Evolutionary conservation across 2,329 filamentous ascomycete genomes (phyloP).

Genomic region (Ascochyta rabiei): DNA sequence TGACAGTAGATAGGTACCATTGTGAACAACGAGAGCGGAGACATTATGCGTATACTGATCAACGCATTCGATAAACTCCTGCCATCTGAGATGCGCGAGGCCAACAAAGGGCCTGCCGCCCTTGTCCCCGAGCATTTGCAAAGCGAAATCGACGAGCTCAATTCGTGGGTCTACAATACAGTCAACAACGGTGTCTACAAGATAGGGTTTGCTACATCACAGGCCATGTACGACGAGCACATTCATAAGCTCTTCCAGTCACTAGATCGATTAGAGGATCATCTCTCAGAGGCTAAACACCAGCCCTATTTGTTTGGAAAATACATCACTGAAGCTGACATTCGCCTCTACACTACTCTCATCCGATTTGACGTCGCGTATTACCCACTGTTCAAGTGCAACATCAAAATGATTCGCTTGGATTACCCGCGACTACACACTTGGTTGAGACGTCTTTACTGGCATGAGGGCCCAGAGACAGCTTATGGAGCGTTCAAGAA

Average conservation of each 20-base stretch:
- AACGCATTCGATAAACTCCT: slow-evolving; percentile 42
- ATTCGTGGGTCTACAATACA: slow-evolving; percentile 77
- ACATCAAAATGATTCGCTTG: slow-evolving; percentile 80
- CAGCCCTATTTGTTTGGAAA: slow-evolving; percentile 77
- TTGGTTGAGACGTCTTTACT: slow-evolving; percentile 85
- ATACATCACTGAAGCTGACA: slow-evolving; percentile 55
- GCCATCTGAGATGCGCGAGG: slow-evolving; percentile 60
- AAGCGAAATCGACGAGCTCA: slow-evolving; percentile 73
- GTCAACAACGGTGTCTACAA: slow-evolving; percentile 64
- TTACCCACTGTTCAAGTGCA: slow-evolving; percentile 71
- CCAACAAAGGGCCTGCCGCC: slow-evolving; percentile 59
- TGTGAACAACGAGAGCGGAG: slow-evolving; percentile 46
- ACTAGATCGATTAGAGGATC: slow-evolving; percentile 76
- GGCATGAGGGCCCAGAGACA: slow-evolving; percentile 59
- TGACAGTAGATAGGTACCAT: slow-evolving; percentile 33
- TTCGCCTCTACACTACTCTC: slow-evolving; percentile 62
- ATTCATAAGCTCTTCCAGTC: slow-evolving; percentile 74
- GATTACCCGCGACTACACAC: slow-evolving; percentile 81
- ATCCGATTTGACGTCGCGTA: slow-evolving; percentile 62
- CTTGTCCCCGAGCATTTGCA: slow-evolving; percentile 72
- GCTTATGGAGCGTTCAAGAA: slow-evolving; percentile 36
- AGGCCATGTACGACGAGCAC: slow-evolving; percentile 80
- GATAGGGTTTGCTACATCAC: slow-evolving; percentile 81
- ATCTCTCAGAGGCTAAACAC: slow-evolving; percentile 61
- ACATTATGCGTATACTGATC: slow-evolving; percentile 44